Evolutionary conservation across 2,329 filamentous ascomycete species (phyloP), one percentile per base, ranked within the genome.

Genomic region (Purpureocillium takamizusanense): DNA sequence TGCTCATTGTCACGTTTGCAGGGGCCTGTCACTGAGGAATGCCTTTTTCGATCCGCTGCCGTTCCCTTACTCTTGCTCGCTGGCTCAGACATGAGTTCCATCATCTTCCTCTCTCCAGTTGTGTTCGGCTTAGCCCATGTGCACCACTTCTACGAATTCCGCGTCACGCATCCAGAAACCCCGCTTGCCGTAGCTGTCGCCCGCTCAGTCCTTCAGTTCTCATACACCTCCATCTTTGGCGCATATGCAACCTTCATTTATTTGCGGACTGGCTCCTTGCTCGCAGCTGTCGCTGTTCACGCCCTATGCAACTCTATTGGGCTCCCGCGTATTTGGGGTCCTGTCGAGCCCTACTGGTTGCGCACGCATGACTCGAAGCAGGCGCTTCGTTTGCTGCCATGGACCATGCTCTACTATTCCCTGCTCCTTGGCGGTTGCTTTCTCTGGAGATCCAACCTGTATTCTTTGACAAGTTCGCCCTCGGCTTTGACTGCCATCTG

Each of bases 91-190:
- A 52, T 69, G 21, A 46, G 53, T 3, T 66, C 66, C 31, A 87
- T 86, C 46, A 76, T 94, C 53, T 87, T 94, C 62, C 65, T 86
- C 10, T 86, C 86, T 2, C 90, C 90, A 7, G 66, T 95, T 10
- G 82, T 95, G 58, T 97, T 97, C 56, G 90, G 90, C 37, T 78
- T 95, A 33, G 89, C 92, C 7, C 92, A 98, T 63, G 63, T 94
- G 35, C 90, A 98, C 62, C 92, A 98, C 63, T 87, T 94, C 59
- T 94, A 95, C 66, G 92, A 97, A 63, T 95, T 94, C 61, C 76
- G 83, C 40, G 69, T 94, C 41, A 86, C 83, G 1, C 78, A 94
- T 51, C 86, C 86, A 8, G 69, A 77, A 45, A 78, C 82, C 2
- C 75, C 85, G 1, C 54, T 81, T 11, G 47, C 70, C 1, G 69